Base-by-base conservation (phyloP, 2,329 filamentous ascomycete species). In the Akanthomyces dipterigenus region DNA sequence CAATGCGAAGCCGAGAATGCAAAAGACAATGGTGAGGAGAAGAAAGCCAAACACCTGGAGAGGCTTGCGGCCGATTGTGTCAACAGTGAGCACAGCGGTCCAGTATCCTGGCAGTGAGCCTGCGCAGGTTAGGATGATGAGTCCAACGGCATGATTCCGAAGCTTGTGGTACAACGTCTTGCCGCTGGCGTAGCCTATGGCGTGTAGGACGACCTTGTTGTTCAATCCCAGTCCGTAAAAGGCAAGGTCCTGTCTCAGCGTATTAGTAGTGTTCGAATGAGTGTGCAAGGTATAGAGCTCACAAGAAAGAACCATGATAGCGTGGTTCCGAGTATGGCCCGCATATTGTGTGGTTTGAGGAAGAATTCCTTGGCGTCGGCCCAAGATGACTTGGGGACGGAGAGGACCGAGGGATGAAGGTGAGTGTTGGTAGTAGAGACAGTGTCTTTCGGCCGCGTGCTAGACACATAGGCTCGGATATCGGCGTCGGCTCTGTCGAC, bases 91-190 rank as follows among this genome's bases (percentile, higher is more conserved):
- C 31, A 93, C 83, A 1, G 88, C 89, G 11, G 88, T 81, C 88
- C 88, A 92, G 76, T 93, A 93, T 14, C 90, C 90, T 0, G 90
- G 90, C 5, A 93, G 84, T 16, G 89, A 86, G 42, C 90, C 90
- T 6, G 90, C 90, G 67, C 88, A 90, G 63, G 89, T 83, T 34
- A 93, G 75, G 63, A 93, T 90, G 61, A 93, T 82, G 71, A 90
- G 90, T 7, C 90, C 90, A 1, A 91, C 81, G 9, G 90, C 88
- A 60, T 86, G 87, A 71, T 90, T 89, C 71, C 85, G 84, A 63
- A 93, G 81, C 62, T 83, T 82, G 16, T 87, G 70, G 72, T 91
- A 93, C 22, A 92, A 79, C 22, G 82, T 86, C 38, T 73, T 68
- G 11, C 87, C 87, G 36, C 77, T 76, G 20, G 82, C 82, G 71